Conservation (phyloP, 2,329 filamentous ascomycete species). For the Graphiopsis chlorocephala region DNA sequence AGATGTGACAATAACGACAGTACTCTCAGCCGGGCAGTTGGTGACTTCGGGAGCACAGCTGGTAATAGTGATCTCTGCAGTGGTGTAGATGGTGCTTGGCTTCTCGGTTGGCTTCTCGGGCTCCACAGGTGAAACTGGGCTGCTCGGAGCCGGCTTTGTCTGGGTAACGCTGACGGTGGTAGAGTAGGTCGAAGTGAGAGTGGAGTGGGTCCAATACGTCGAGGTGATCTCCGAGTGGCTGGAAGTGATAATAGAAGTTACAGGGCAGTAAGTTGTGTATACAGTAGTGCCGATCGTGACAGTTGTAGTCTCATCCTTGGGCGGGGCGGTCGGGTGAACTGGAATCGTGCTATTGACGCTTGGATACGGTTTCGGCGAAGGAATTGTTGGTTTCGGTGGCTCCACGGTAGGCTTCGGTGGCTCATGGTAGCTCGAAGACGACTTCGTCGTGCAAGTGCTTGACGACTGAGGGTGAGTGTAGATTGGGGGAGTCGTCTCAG, state of each 20-base stretch:
- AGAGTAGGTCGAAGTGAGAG: constrained; percentile 17
- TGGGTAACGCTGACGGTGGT: constrained; percentile 15
- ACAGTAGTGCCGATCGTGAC: constrained; percentile 16
- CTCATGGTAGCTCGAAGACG: not conserved
- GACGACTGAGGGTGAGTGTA: constrained; percentile 6
- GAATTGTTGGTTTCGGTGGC: not conserved
- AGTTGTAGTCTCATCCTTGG: not conserved
- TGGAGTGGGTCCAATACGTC: constrained; percentile 18
- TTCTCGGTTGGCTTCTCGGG: no score
- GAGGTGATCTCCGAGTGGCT: not conserved
- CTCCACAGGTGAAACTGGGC: not conserved
- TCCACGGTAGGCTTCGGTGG: not conserved
- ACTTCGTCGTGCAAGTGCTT: not conserved
- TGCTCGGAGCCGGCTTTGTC: constrained; percentile 2
- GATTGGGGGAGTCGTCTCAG: not conserved
- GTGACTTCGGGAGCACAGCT: constrained; percentile 39
- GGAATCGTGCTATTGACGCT: not conserved
- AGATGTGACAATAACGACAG: constrained; percentile 8
- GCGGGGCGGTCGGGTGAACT: not conserved
- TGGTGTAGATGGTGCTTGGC: constrained; percentile 26
- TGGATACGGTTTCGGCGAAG: not conserved
- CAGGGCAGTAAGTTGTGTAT: constrained; percentile 20
- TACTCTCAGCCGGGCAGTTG: constrained; percentile 34
- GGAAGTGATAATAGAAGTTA: not conserved
- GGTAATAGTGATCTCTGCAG: constrained; percentile 37